Percentiles rank a stretch among this genome's conserved stretches.
Conservation (phyloP, 768 basidiomycete genomes). For the Mycena olivaceomarginata region DNA sequence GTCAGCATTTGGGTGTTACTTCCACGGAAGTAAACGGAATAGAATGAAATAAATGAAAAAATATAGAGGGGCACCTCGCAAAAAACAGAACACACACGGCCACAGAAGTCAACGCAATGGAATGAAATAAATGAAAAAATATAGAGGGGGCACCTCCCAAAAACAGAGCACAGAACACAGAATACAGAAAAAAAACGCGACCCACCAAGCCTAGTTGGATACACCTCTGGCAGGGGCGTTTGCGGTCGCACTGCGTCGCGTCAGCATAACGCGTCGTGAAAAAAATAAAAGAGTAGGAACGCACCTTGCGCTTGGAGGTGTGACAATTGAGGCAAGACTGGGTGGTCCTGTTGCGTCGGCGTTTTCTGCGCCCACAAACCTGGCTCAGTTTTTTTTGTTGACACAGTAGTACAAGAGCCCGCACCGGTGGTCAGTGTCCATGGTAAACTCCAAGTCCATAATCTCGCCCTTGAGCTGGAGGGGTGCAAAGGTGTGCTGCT, state of each 20-base stretch:
- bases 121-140: too few species aligned
- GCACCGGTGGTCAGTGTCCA: slow-evolving; percentile 82
- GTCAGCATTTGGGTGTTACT: neutral
- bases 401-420: slow-evolving; percentile 12
- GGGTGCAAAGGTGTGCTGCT: slow-evolving; percentile 60
- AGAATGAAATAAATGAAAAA: too few species aligned
- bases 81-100: too few species aligned
- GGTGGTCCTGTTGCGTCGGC: slow-evolving; percentile 94
- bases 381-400: neutral
- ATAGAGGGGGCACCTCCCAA: too few species aligned
- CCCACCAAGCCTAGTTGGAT: slow-evolving; percentile 91
- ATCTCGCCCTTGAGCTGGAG: slow-evolving; percentile 85
- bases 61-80: too few species aligned
- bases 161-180: too few species aligned
- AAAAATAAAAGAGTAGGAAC: slow-evolving; percentile 36
- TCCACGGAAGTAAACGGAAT: too few species aligned
- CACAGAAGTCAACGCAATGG: too few species aligned
- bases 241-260: slow-evolving; percentile 86
- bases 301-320: slow-evolving; percentile 94
- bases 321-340: slow-evolving; percentile 94
- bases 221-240: slow-evolving; percentile 93
- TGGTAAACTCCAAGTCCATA: slow-evolving; percentile 85
- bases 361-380: slow-evolving; percentile 68
- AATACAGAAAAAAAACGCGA: neutral
- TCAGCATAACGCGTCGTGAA: neutral